Percentiles rank a stretch among this genome's conserved stretches.
Evolutionary conservation across 495 filamentous ascomycete genomes (phyloP).

Genomic region (Tuber brumale): DNA sequence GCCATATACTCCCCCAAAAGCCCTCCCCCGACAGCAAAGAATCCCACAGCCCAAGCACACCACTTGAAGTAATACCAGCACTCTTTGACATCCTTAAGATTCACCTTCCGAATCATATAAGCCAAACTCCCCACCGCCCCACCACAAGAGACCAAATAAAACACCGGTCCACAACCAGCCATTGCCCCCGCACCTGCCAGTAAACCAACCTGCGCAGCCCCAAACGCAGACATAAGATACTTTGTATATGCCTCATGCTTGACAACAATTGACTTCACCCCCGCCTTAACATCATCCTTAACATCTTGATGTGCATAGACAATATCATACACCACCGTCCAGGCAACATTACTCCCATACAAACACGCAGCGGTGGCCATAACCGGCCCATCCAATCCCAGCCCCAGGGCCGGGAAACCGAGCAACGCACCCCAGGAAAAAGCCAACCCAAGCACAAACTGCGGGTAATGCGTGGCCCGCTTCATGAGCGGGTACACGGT

Average conservation of each 20-base stretch:
- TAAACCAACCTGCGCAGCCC: conserved; percentile 67
- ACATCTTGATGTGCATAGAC: conserved; percentile 99
- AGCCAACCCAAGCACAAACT: conserved; percentile 81
- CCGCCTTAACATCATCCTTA: conserved; percentile 82
- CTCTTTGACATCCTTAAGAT: conserved; percentile 70
- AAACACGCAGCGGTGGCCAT: conserved; percentile 63
- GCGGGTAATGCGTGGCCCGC: conserved; percentile 88
- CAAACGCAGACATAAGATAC: conserved; percentile 68
- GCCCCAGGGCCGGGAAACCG: conserved; percentile 86
- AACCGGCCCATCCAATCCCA: conserved; percentile 70
- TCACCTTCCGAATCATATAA: conserved; percentile 83
- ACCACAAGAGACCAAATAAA: conserved; percentile 78
- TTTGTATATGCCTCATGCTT: conserved; percentile 86
- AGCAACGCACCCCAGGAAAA: conserved; percentile 97
- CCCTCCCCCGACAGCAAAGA: conserved; percentile 52
- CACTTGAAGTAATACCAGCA: conserved; percentile 98
- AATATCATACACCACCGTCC: conserved; percentile 97
- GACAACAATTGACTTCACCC: conserved; percentile 91
- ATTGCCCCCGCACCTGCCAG: conserved; percentile 69
- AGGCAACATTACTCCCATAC: conserved; percentile 80
- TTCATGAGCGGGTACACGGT: conserved; percentile 85
- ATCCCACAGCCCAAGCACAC: conserved; percentile 64
- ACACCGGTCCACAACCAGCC: conserved; percentile 71
- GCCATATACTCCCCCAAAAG: conserved; percentile 58
- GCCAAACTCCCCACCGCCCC: conserved; percentile 68